Percentiles rank a stretch among this genome's conserved stretches.
phyloP scores from a whole-genome alignment of 805 yeast genomes.

The Komagataella populi region DNA sequence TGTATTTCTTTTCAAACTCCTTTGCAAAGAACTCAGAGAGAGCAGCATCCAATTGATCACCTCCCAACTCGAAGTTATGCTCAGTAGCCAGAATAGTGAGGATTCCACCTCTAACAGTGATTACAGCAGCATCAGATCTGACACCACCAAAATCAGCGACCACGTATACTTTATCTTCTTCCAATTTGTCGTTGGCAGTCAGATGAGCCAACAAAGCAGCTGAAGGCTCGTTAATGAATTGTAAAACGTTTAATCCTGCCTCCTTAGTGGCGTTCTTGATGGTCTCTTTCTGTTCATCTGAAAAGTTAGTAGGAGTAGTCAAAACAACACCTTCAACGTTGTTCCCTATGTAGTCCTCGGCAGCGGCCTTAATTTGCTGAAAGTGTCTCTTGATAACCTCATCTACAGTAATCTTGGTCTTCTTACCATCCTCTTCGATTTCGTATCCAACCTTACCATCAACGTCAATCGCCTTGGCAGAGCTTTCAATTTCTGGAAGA shows the following conservation, averaged over 20 bases:
- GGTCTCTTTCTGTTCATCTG: slow-evolving; percentile 55
- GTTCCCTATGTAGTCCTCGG: slow-evolving; percentile 84
- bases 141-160: slow-evolving; percentile 97
- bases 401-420: slow-evolving; percentile 50
- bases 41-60: slow-evolving; percentile 70
- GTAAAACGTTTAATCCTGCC: slow-evolving; percentile 72
- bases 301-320: slow-evolving; percentile 83
- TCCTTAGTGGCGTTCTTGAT: slow-evolving; percentile 46
- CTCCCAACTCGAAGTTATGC: slow-evolving; percentile 77
- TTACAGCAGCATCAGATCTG: slow-evolving; percentile 89
- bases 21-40: slow-evolving; percentile 76
- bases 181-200: slow-evolving; percentile 29
- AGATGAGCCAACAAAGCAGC: slow-evolving; percentile 83
- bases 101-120: slow-evolving; percentile 89
- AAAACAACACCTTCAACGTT: slow-evolving; percentile 71
- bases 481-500: slow-evolving; percentile 43
- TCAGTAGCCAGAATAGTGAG: slow-evolving; percentile 78
- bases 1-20: slow-evolving; percentile 85
- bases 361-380: slow-evolving; percentile 69
- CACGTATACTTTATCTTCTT: slow-evolving; percentile 63
- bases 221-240: slow-evolving; percentile 83
- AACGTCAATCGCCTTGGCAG: slow-evolving; percentile 55
- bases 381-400: slow-evolving; percentile 80
- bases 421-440: slow-evolving; percentile 27
- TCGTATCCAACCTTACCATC: slow-evolving; percentile 59